Evolutionary conservation across 169 alveolate species (phyloP).

Genomic region (Eimeria zaria): DNA sequence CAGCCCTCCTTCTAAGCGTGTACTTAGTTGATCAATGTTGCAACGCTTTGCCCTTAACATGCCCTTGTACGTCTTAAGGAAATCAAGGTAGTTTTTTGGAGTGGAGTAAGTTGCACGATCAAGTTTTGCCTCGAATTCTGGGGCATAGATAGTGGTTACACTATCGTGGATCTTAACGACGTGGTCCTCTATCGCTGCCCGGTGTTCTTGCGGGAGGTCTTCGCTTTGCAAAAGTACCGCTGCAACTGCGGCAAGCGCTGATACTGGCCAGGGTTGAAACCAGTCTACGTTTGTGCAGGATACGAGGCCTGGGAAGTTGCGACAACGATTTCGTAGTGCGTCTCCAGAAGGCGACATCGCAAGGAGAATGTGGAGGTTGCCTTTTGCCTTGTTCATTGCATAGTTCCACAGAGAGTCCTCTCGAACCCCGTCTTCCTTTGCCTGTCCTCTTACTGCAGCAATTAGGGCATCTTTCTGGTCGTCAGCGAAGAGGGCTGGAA

Average conservation of each 20-base stretch:
- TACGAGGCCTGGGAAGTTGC: slow-evolving; percentile 98
- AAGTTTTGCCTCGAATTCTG: slow-evolving; percentile 92
- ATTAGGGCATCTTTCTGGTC: slow-evolving; percentile 94
- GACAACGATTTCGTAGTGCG: slow-evolving; percentile 93
- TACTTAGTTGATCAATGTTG: slow-evolving; percentile 89
- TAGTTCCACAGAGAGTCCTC: slow-evolving; percentile 92
- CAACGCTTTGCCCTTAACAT: slow-evolving; percentile 91
- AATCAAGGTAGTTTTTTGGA: slow-evolving; percentile 96
- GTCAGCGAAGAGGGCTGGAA: slow-evolving; percentile 96
- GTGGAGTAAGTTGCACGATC: slow-evolving; percentile 95
- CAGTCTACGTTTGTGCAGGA: slow-evolving; percentile 98
- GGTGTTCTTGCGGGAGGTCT: slow-evolving; percentile 89
- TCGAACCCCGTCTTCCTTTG: slow-evolving; percentile 91
- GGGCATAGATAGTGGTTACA: slow-evolving; percentile 91
- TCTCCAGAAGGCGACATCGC: slow-evolving; percentile 97
- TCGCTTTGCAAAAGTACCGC: slow-evolving; percentile 90
- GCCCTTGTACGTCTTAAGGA: slow-evolving; percentile 91
- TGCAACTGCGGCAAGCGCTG: slow-evolving; percentile 98
- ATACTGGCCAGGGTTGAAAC: slow-evolving; percentile 98
- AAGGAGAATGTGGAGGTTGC: slow-evolving; percentile 94
- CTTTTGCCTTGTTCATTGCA: slow-evolving; percentile 86
- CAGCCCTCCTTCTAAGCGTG: slow-evolving; percentile 96
- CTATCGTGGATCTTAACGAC: slow-evolving; percentile 93
- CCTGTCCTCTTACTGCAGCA: slow-evolving; percentile 90
- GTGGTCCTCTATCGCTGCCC: slow-evolving; percentile 92